A percentile compares a stretch with the other conserved stretches of the same genome.
Evolutionary conservation across 2,329 filamentous ascomycete species (phyloP).

Genomic region (Penicillium sp.): DNA sequence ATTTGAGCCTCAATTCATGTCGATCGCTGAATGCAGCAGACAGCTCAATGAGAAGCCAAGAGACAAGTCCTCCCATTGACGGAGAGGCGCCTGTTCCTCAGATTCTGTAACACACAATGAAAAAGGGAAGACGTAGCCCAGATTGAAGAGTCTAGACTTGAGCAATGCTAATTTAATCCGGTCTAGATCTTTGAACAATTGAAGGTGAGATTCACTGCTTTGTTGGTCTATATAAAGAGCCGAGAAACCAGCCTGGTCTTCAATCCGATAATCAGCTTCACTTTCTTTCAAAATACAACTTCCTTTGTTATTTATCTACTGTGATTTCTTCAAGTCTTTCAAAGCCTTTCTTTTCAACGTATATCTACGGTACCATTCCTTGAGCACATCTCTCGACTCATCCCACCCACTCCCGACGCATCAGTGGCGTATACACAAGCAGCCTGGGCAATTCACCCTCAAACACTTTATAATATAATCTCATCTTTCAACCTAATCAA

Average conservation of each 20-base stretch:
- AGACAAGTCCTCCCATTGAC: not conserved
- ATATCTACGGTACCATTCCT: not conserved
- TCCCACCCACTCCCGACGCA: not conserved
- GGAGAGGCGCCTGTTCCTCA: not conserved
- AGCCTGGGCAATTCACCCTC: not conserved
- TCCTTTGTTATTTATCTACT: constrained; percentile 3
- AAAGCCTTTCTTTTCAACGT: not conserved
- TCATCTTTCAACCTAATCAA: not conserved
- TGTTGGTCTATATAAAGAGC: constrained; percentile 11
- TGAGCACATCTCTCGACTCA: not conserved
- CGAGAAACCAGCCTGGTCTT: constrained; percentile 2
- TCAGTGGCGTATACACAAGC: not conserved
- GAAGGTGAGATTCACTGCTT: constrained; percentile 1
- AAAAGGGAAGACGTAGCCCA: not conserved
- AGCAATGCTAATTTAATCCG: constrained; percentile 15
- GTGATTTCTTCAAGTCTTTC: not conserved
- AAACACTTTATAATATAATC: not conserved
- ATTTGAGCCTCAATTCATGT: not conserved
- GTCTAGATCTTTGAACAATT: constrained; percentile 14
- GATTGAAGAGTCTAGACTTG: constrained; percentile 8
- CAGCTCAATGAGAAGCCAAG: not conserved
- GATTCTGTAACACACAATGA: constrained; percentile 11
- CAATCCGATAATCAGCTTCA: constrained; percentile 7
- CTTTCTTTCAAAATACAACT: constrained; percentile 5
- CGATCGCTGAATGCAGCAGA: constrained; percentile 1